These are phyloP conservation scores for Corymbia citriodora DNA, from an alignment of 441 rosid genomes.

Conservation along the genomic window DNA sequence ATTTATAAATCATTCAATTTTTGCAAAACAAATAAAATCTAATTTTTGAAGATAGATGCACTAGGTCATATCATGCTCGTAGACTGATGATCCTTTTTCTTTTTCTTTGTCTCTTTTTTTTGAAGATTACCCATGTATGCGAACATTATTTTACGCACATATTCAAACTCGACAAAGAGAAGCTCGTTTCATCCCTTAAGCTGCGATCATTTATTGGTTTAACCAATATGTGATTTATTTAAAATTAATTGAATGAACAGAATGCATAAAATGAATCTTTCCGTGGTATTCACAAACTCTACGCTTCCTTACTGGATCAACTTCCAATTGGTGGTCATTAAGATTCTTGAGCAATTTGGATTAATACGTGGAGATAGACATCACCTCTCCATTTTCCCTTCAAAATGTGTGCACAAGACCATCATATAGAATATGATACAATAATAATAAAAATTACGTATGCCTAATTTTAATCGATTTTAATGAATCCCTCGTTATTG, in stretches of 20 bases:
- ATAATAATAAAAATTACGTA: background rate
- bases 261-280: background rate
- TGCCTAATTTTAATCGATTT: background rate
- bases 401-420: background rate
- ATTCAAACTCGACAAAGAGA: background rate
- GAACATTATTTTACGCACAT: background rate
- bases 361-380: background rate
- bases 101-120: background rate
- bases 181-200: background rate
- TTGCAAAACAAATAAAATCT: background rate
- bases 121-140: background rate
- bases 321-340: background rate
- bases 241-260: background rate
- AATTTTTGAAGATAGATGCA: background rate
- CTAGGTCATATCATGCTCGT: background rate
- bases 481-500: background rate
- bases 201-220: background rate
- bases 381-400: background rate
- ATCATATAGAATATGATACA: background rate
- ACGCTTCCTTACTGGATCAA: background rate
- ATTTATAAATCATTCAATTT: no score
- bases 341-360: background rate
- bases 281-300: no score
- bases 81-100: background rate
- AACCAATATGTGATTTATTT: no score